Conservation (phyloP, 345 rosid species). For the Brassica juncea region DNA sequence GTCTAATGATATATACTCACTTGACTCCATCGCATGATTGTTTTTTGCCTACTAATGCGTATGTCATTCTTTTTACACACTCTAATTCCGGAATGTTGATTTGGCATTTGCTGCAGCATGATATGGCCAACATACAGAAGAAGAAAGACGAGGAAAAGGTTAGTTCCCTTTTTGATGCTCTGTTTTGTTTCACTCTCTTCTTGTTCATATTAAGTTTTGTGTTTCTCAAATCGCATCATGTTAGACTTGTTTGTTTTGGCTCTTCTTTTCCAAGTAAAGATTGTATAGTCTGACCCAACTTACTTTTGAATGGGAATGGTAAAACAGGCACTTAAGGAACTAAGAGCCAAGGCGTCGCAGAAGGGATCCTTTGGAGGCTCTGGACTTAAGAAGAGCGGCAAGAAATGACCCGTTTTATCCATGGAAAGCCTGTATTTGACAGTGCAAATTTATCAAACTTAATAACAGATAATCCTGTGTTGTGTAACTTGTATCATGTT, state of each 20-base stretch:
- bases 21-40: neutral
- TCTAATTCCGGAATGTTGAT: conserved; percentile 8
- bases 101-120: conserved; percentile 43
- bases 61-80: neutral
- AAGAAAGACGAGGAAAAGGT: conserved; percentile 75
- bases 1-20: neutral
- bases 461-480: conserved; percentile 20
- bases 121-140: conserved; percentile 65
- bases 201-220: neutral
- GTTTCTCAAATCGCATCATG: neutral
- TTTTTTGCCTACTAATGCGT: neutral
- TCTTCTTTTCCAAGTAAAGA: neutral
- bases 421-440: conserved; percentile 3
- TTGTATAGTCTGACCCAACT: neutral
- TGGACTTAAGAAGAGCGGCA: conserved; percentile 94
- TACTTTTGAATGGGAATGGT: neutral
- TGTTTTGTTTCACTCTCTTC: neutral
- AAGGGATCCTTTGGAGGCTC: conserved; percentile 84
- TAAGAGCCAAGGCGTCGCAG: conserved; percentile 76
- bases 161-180: conserved; percentile 3
- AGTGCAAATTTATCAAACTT: conserved; percentile 23
- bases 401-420: conserved; percentile 49
- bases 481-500: conserved; percentile 33
- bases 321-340: conserved; percentile 79
- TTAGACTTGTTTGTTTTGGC: neutral